Base-by-base conservation (phyloP, 805 yeast species). In the Ogataea zsoltii region DNA sequence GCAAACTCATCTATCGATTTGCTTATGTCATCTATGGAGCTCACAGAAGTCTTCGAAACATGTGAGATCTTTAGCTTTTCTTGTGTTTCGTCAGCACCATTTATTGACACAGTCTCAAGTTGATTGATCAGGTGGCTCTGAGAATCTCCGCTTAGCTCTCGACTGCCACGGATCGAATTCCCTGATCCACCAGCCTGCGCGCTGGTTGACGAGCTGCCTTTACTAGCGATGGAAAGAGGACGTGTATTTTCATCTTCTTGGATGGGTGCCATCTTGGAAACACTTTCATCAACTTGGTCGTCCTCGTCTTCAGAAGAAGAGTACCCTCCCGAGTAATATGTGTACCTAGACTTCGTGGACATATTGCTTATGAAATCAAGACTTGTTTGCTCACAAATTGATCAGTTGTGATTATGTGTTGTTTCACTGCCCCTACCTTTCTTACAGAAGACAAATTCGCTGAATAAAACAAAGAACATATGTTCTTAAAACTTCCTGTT, bases 1-100 rank as follows among this genome's bases (percentile, higher is more conserved):
- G 56, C 54, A 49, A 49, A 48, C 29, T 45, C 48, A 33, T 53
- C 56, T 7, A 53, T 35, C 15, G 53, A 50, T 19, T 46, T 48
- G 13, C 49, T 38, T 16, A 53, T 44, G 25, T 53, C 54, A 14
- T 50, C 53, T 11, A 53, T 42, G 9, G 54, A 53, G 36, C 40
- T 37, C 25, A 21, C 25, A 21, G 25, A 21, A 9, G 25, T 9
- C 25, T 21, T 21, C 7, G 25, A 21, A 5, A 9, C 25, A 21
- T 21, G 25, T 21, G 25, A 21, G 9, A 9, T 21, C 9, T 9
- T 21, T 9, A 21, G 9, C 25, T 21, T 21, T 5, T 21, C 25
- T 21, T 21, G 25, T 6, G 7, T 21, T 5, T 9, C 9, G 7
- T 11, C 5, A 12, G n/a, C 13, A 11, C 13, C 14, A 12, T 11